phyloP scores from a whole-genome alignment of 345 rosid species.

The Hibiscus tridactylites region DNA sequence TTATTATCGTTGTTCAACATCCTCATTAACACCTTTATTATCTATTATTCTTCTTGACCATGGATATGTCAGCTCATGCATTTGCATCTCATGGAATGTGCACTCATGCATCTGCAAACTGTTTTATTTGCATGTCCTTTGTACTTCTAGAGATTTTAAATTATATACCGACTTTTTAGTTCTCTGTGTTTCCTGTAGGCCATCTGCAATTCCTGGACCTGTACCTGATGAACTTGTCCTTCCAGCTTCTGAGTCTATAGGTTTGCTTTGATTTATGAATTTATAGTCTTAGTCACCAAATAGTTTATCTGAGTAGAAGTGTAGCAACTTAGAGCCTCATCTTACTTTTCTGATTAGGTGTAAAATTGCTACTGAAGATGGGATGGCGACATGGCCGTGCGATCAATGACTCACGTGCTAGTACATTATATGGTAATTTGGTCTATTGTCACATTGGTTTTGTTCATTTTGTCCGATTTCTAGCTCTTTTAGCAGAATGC shows the following conservation, averaged over 20 bases:
- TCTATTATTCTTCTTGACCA: neutral
- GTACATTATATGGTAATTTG: slow-evolving; percentile 44
- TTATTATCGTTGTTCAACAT: neutral
- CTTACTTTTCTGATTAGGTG: slow-evolving; percentile 42
- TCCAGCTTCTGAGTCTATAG: slow-evolving; percentile 87
- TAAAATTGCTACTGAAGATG: slow-evolving; percentile 80
- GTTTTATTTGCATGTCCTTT: neutral
- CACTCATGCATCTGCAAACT: neutral
- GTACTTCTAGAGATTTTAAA: neutral
- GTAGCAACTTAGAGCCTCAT: slow-evolving; percentile 6
- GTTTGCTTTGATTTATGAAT: slow-evolving; percentile 39
- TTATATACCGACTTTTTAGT: neutral
- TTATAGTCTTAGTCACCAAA: neutral
- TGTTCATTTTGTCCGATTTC: neutral
- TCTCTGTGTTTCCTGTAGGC: slow-evolving; percentile 36
- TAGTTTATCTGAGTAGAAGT: slow-evolving; percentile 1
- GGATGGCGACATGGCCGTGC: slow-evolving; percentile 94
- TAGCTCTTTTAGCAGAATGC: neutral
- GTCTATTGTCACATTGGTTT: neutral
- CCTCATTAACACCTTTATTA: neutral
- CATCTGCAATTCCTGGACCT: slow-evolving; percentile 93
- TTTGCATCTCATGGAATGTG: neutral
- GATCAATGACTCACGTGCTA: slow-evolving; percentile 58
- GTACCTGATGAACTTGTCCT: slow-evolving; percentile 77
- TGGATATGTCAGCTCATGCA: neutral